Evolutionary conservation across 129 eudicot species (phyloP), one percentile per base, ranked within the genome.

Genomic region (Ambrosia artemisiifolia): DNA sequence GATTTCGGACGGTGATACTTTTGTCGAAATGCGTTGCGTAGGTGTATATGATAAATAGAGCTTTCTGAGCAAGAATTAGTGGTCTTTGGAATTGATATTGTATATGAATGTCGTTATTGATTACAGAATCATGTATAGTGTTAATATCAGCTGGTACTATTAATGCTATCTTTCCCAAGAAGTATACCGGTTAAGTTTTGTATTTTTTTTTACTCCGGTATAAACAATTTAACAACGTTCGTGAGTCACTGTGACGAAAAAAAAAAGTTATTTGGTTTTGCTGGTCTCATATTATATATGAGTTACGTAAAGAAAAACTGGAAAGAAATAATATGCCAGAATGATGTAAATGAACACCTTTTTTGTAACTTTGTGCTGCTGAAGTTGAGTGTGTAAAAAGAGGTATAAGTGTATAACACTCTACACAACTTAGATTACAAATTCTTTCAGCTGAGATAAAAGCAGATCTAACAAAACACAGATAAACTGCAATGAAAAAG

Each of bases 181-280:
- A 75, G 79, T 51, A 38, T 51, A n/a, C 24, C 40, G 51, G 46
- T 16, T 42, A 6, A 18, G 20, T 51, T 51, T 46, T 53, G 9
- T 7, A 53, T 49, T n/a, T 55, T 38, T 64, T 65, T n/a, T 38
- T 74, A 20, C 8, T 11, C 62, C 19, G 36, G 11, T 73, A 32
- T 62, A 62, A 5, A 62, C 36, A 47, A 13, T 36, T 47, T 47
- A n/a, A 62, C 50, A 33, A 13, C 54, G 9, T 20, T 2, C 35
- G 38, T 63, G 63, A 63, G 9, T 34, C 48, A 73, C 51, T 73
- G 6, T 28, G 42, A 40, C n/a, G 6, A 42, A 56, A 56, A 56
- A 3, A 0, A 14, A 55, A 55, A 19, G 32, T 13, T 43, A 42
- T 40, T 6, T 17, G 43, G 10, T 40, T 40, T 40, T 10, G 4